Evolutionary conservation across 441 rosid genomes (phyloP), one percentile per base, ranked within the genome.

Genomic region (Eruca vesicaria): DNA sequence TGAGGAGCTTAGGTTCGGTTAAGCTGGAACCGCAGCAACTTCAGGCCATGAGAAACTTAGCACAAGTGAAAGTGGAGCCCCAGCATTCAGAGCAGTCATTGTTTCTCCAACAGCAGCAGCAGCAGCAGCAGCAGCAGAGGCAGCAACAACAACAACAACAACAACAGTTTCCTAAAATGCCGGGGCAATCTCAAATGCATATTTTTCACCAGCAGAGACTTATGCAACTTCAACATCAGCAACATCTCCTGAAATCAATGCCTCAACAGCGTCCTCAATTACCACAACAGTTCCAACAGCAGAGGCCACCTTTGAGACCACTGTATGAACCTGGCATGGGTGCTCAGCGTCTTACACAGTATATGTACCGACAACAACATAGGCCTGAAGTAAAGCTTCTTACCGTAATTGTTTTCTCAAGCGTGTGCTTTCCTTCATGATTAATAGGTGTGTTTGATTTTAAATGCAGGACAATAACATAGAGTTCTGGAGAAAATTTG

Each of bases 251-350:
- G 84, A 96, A 91, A 84, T 81, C 86, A 71, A 82, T 91, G 77
- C 97, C 97, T 64, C 96, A 84, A 63, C 98, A 93, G 36, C 88
- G 97, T n/a, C 75, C 92, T 18, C 95, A 88, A 63, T 75, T 93
- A 67, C 86, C 86, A 0, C 99, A 93, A 70, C 98, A 89, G 71
- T 89, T 88, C 78, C 97, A 86, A 65, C 98, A 88, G 83, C 98
- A 93, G 80, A 87, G 98, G 82, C 81, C 93, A 73, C 94, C 92
- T 64, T 80, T 79, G 23, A 96, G 87, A 80, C 80, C 93, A 68
- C 86, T 75, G 5, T 93, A 93, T 75, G 98, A 93, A 82, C 97
- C 97, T 38, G 99, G 98, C 80, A 92, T 82, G 88, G 92, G 98
- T 75, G 97, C 98, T 35, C 92, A 96, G 56, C 93, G 97, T 50